phyloP scores from a whole-genome alignment of 1,284 basidiomycete species.

The Pascua guehoae region DNA sequence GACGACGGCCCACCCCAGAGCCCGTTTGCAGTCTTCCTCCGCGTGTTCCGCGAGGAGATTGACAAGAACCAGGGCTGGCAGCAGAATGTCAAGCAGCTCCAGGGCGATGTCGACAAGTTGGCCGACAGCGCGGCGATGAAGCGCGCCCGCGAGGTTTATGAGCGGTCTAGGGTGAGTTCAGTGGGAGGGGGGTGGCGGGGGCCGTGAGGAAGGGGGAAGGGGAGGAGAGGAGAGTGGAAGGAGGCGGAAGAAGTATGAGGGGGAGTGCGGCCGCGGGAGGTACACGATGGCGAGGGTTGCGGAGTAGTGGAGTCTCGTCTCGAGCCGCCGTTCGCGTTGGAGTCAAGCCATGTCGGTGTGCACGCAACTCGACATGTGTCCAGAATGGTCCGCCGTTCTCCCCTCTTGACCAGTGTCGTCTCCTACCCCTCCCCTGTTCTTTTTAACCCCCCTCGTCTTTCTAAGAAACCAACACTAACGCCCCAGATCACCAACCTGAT shows the following conservation, averaged over 20 bases:
- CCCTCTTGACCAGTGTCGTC: not conserved
- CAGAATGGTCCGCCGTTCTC: not conserved
- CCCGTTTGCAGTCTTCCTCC: constrained; percentile 93
- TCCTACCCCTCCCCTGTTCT: not conserved
- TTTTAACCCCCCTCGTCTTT: not conserved
- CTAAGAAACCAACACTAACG: not conserved
- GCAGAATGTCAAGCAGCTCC: constrained; percentile 93
- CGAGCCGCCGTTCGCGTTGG: not conserved
- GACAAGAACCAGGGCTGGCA: constrained; percentile 91
- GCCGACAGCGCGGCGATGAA: constrained; percentile 98
- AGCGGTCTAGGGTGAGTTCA: constrained; percentile 76
- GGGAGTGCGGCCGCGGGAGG: not conserved
- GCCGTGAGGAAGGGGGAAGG: not conserved
- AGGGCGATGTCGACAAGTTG: constrained; percentile 94
- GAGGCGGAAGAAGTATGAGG: not conserved
- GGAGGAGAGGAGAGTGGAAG: not conserved
- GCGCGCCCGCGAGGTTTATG: constrained; percentile 82
- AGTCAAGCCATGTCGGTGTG: no score
- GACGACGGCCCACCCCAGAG: constrained; percentile 63
- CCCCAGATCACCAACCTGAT: constrained; percentile 87
- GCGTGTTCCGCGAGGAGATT: constrained; percentile 87
- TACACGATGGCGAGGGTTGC: not conserved
- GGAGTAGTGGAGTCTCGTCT: not conserved
- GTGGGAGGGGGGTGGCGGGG: not conserved
- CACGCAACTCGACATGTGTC: no score